These are phyloP conservation scores for Castanea sativa DNA, from an alignment of 306 rosid species.

Conservation along the genomic window DNA sequence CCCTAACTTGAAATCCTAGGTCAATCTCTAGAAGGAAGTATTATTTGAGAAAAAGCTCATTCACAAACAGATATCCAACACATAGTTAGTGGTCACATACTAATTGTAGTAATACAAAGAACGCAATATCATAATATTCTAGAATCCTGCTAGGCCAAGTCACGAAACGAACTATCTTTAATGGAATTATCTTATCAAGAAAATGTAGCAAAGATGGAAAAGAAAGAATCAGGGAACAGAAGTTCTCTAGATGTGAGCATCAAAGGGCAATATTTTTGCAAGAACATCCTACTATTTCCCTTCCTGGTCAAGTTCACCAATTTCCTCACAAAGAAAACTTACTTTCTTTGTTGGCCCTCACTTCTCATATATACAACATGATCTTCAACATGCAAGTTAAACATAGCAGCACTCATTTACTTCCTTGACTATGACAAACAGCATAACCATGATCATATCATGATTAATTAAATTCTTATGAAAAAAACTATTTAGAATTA, in stretches of 20 bases:
- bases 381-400: not conserved
- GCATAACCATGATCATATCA: not conserved
- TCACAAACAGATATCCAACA: not conserved
- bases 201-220: not conserved
- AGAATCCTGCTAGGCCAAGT: conserved; percentile 25
- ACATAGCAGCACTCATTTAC: not conserved
- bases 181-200: conserved; percentile 27
- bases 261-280: not conserved
- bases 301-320: not conserved
- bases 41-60: no score
- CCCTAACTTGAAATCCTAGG: no score
- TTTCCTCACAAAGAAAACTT: not conserved
- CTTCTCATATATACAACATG: not conserved
- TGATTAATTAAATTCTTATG: not conserved
- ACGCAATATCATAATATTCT: conserved; percentile 12
- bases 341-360: not conserved
- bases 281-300: not conserved
- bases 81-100: not conserved
- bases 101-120: not conserved
- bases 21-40: no score
- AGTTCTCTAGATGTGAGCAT: not conserved
- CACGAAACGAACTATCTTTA: conserved; percentile 26
- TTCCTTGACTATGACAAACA: not conserved
- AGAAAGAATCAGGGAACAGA: not conserved
- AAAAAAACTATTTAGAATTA: not conserved